Evolutionary conservation across 1,284 basidiomycete species (phyloP).

Genomic region (Microbotryomycetes sp.): DNA sequence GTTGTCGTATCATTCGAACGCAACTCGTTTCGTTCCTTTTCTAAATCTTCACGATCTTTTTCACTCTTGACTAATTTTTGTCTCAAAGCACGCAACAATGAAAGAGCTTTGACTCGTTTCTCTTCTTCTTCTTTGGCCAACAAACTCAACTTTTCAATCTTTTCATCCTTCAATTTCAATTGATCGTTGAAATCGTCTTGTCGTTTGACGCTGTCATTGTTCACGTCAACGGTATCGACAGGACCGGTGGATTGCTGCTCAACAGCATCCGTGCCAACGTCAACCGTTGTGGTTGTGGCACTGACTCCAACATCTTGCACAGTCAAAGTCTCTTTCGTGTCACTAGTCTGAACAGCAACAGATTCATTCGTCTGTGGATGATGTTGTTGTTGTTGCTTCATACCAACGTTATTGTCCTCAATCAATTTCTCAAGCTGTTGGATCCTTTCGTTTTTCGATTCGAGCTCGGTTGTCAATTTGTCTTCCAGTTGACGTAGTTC

Average conservation of each 20-base stretch:
- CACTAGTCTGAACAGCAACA: too few relatives aligned
- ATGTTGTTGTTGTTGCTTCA: too few relatives aligned
- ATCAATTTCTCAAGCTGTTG: background rate
- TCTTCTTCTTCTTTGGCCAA: conserved; percentile 85
- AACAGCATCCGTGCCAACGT: conserved; percentile 65
- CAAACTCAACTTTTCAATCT: conserved; percentile 50
- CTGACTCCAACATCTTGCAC: too few relatives aligned
- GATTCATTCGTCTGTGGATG: conserved; percentile 68
- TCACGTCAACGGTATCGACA: background rate
- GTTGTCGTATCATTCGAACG: conserved; percentile 50
- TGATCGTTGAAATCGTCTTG: conserved; percentile 47
- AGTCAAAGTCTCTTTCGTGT: too few relatives aligned
- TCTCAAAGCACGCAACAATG: conserved; percentile 75
- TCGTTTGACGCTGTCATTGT: conserved; percentile 49
- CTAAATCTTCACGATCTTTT: conserved; percentile 73
- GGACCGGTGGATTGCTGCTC: conserved; percentile 60
- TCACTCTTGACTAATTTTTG: conserved; percentile 87
- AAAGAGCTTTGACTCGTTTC: conserved; percentile 86
- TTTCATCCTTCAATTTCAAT: conserved; percentile 21
- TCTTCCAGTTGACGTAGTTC: background rate
- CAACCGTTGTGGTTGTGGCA: too few relatives aligned
- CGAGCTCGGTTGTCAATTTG: background rate
- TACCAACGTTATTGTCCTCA: background rate
- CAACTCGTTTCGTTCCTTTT: conserved; percentile 40
- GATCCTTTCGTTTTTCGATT: background rate